Evolutionary conservation across 768 basidiomycete species (phyloP), one percentile per base, ranked within the genome.

Genomic region (Gloeophyllum trabeum): DNA sequence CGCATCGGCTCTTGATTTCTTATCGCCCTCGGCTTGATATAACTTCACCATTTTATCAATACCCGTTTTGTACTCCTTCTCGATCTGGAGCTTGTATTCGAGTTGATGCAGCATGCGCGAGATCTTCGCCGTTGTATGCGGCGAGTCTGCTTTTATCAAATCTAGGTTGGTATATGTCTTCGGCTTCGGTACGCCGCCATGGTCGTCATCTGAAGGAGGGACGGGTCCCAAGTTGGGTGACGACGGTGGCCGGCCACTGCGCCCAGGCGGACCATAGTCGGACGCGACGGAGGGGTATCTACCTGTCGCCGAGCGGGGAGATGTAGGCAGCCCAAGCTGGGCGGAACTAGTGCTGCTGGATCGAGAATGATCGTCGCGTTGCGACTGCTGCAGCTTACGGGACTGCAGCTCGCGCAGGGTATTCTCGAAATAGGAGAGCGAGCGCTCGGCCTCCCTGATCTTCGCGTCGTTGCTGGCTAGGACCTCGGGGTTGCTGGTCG

Each of bases 31-130:
- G 4, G 85, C 88, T 54, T 90, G 81, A 60, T 97, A 97, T 24
- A 97, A 72, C 62, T 87, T 93, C 26, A 83, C 87, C 96, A 99
- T 99, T 69, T 97, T 97, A 65, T 98, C 93, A 49, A 97, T 96
- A 32, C 96, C 96, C 59, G 82, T 76, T 70, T 93, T 94, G 70
- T 97, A 97, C 64, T 98, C 92, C 66, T 85, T 77, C 64, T 99
- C 96, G 49, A 99, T 90, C 61, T 94, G 89, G 43, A 97, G 79
- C 66, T 99, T 99, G 76, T 97, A 99, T 63, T 98, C 93, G 47
- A 99, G 81, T 62, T 97, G 93, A 62, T 97, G 93, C 39, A 98
- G 77, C 93, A 98, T 97, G 51, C 79, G 79, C 32, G 91, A 88
- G 59, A 99, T 98, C 69, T 94, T 98, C 51, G 88, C 83, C 2